A percentile compares a stretch with the other conserved stretches of the same genome.
Evolutionary conservation across 108 stramenopile genomes (phyloP).

Genomic region (Poteriospumella lacustris): DNA sequence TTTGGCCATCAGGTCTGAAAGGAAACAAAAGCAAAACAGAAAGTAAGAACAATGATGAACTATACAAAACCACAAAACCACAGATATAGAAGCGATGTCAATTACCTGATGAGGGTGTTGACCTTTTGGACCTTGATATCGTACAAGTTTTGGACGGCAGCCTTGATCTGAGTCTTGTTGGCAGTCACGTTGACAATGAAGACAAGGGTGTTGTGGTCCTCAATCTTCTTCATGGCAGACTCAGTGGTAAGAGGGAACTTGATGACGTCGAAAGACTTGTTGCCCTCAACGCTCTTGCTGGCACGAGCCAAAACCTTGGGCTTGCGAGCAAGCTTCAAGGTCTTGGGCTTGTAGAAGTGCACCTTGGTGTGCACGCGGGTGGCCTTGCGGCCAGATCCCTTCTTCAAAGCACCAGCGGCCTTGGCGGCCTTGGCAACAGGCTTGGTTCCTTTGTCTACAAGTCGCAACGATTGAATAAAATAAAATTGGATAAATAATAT

Average conservation of each 20-base stretch:
- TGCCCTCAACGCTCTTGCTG: slow-evolving; percentile 29
- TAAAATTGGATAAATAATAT: too few species aligned
- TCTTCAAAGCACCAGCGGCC: slow-evolving; percentile 77
- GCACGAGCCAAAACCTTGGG: slow-evolving; percentile 58
- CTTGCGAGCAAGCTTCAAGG: slow-evolving; percentile 70
- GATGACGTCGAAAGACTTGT: slow-evolving; percentile 57
- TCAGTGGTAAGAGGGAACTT: slow-evolving; percentile 97
- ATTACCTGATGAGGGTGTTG: slow-evolving; percentile 88
- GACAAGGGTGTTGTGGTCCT: slow-evolving; percentile 99
- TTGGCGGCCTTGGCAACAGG: slow-evolving; percentile 81
- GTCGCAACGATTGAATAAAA: too few species aligned
- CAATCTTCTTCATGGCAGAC: slow-evolving; percentile 99
- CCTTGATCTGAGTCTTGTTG: slow-evolving; percentile 99
- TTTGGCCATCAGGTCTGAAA: slow-evolving; percentile 80
- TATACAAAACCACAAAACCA: background rate
- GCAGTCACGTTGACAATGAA: slow-evolving; percentile 95
- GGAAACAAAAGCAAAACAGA: background rate
- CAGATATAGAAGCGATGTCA: background rate
- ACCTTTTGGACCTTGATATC: slow-evolving; percentile 94
- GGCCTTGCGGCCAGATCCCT: slow-evolving; percentile 83
- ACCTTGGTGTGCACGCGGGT: slow-evolving; percentile 95
- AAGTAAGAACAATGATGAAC: background rate
- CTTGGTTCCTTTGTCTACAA: too few species aligned
- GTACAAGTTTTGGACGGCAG: slow-evolving; percentile 91
- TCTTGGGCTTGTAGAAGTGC: slow-evolving; percentile 97